Conservation (phyloP, 1,284 basidiomycete species). For the Pseudozyma sp. region DNA sequence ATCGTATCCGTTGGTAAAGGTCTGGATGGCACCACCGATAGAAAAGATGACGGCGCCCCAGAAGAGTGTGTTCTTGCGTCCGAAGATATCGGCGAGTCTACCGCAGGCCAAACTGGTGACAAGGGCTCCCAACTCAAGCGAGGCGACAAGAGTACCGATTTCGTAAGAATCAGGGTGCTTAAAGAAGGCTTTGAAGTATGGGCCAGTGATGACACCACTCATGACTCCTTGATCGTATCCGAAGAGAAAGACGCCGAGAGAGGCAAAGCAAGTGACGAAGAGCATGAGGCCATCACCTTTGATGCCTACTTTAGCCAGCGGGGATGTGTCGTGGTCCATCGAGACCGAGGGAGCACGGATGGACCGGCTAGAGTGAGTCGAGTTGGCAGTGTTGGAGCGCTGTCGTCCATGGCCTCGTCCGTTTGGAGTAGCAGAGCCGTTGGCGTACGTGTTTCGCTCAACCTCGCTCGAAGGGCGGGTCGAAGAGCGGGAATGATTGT, state of each 20-base stretch:
- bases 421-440: constrained; percentile 15
- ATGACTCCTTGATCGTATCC: constrained; percentile 69
- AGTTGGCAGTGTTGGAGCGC: constrained; percentile 36
- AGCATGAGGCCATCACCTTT: constrained; percentile 65
- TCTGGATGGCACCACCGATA: constrained; percentile 88
- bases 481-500: constrained; percentile 23
- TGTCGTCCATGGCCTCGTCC: constrained; percentile 25
- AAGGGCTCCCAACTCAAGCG: constrained; percentile 84
- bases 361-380: constrained; percentile 29
- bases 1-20: constrained; percentile 83
- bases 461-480: constrained; percentile 45
- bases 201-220: constrained; percentile 88
- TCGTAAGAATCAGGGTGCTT: constrained; percentile 75
- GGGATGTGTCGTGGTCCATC: constrained; percentile 53
- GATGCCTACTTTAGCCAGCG: constrained; percentile 58
- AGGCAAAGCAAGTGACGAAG: constrained; percentile 78
- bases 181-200: constrained; percentile 79
- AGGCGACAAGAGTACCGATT: constrained; percentile 80
- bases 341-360: constrained; percentile 34
- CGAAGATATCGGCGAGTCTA: constrained; percentile 85
- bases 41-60: constrained; percentile 88
- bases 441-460: constrained; percentile 20
- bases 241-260: constrained; percentile 87
- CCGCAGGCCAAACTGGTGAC: constrained; percentile 88
- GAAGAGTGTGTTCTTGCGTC: constrained; percentile 87